Evolutionary conservation across 192 early-diverging fungal genomes (phyloP).

Genomic region (Pilaira anomala): DNA sequence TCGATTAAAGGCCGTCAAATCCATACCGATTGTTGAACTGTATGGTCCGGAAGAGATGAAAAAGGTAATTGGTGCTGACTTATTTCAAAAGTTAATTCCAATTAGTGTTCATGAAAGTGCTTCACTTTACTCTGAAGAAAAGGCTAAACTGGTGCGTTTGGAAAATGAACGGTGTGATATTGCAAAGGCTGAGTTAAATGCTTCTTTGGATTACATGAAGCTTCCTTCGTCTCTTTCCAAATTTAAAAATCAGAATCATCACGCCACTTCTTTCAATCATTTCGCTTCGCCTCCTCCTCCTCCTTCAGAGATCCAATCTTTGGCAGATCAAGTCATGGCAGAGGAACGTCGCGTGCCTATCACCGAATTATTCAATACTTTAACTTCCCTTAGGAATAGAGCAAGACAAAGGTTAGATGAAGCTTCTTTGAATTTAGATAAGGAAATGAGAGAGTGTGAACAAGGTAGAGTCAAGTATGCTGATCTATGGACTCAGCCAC

Average conservation of each 20-base stretch:
- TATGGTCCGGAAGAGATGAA: conserved; percentile 71
- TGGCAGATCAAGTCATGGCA: conserved; percentile 55
- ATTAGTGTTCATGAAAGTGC: conserved; percentile 92
- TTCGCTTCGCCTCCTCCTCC: conserved; percentile 55
- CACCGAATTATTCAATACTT: conserved; percentile 52
- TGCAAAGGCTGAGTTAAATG: conserved; percentile 81
- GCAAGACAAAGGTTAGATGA: conserved; percentile 67
- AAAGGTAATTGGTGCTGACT: conserved; percentile 86
- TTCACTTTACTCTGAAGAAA: conserved; percentile 93
- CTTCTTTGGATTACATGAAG: conserved; percentile 84
- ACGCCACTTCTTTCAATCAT: conserved; percentile 42
- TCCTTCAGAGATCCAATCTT: conserved; percentile 57
- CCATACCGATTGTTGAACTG: conserved; percentile 70
- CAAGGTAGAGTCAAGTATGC: conserved; percentile 55
- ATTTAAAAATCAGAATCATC: conserved; percentile 51
- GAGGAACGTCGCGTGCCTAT: conserved; percentile 53
- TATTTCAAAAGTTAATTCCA: conserved; percentile 87
- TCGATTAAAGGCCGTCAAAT: conserved; percentile 81
- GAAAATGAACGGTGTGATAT: conserved; percentile 77
- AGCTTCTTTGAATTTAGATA: conserved; percentile 37
- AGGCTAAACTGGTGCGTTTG: conserved; percentile 85
- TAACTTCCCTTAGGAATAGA: conserved; percentile 66
- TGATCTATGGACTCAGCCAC: conserved; percentile 82
- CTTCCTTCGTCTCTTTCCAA: conserved; percentile 73
- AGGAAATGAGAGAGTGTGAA: conserved; percentile 15